Evolutionary conservation across 352 stramenopile species (phyloP), one percentile per base, ranked within the genome.

Genomic region (Globisporangium parvum): DNA sequence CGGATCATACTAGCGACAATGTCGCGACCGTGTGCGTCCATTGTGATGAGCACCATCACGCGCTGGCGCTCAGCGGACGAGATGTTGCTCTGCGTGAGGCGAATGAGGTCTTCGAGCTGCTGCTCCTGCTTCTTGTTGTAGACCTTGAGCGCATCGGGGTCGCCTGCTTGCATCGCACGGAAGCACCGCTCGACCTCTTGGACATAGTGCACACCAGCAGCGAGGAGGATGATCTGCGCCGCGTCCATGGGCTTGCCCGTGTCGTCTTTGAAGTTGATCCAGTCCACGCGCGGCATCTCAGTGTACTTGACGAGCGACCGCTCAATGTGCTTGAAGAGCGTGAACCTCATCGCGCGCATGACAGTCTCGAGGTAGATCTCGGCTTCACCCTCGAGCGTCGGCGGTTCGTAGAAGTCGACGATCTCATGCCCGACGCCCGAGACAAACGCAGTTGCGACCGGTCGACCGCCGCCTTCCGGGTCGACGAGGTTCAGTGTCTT

Each of bases 301-400:
- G 81, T 82, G 74, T 98, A 98, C 1, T 87, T 73, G 37, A 87
- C 77, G 14, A 98, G 66, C 14, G 90, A 98, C 20, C 92, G 81
- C 45, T 95, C 90, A 53, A 98, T 91, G 45, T 97, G 96, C 57
- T 96, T 85, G 64, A 97, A 98, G 35, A 99, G 71, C 8, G 96
- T 97, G 42, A 82, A 64, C 51, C 96, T 96, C 88, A 98, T 97
- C 4, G 86, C 89, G 47, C 96, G 77, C 67, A 98, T 88, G 28
- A 98, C 77, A 0, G 89, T 97, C 69, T 98, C 92, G 51, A 98
- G 84, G 71, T 99, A 99, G 60, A 98, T 97, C 64, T 99, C 96
- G 18, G 97, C 94, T 67, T 99, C 98, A 46, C 95, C 96, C 55
- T 98, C 80, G 0, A 99, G 79, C 24, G 92, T 67, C 9, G 97